Base-by-base conservation (phyloP, 1,284 basidiomycete genomes). In the Rhizoctonia solani region DNA sequence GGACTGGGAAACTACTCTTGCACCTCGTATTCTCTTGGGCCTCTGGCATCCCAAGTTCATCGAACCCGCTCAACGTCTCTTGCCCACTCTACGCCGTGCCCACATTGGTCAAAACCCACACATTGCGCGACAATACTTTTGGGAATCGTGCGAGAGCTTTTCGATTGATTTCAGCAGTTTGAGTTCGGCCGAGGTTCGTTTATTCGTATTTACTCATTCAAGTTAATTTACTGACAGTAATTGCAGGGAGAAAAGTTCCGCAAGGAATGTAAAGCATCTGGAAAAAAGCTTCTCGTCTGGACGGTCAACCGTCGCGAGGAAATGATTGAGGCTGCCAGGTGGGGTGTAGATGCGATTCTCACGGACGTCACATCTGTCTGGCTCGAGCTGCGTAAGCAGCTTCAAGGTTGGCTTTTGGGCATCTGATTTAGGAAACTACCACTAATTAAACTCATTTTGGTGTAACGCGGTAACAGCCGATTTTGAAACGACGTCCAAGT, bases 251-350 rank as follows among this genome's bases (percentile, higher is more conserved):
- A 74, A 72, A 86, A 83, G 71, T 98, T 98, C 78, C 81, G 89
- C 63, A 78, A 81, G 53, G 90, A 95, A 70, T 95, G 92, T 77
- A 87, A 87, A 75, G 79, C 75, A 16, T 87, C 85, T 0, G 90
- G 90, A 23, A 99, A 99, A 83, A 85, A 85, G 73, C 74, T 98
- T 52, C 89, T 95, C 85, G 93, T 95, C 11, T 99, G 97, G 97
- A 99, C 96, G 0, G 95, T 98, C 30, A 99, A 98, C 76, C 84
- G 89, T 53, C 86, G 87, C 9, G 86, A 87, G 69, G 89, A 96
- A 76, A 98, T 99, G 95, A 90, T 96, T 80, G 92, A 98, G 84
- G 93, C 93, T 69, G 89, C 90, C 19, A 82, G 93, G 71, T 98
- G 95, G 96, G 92, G 87, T 69, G 90, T 93, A 21, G 86, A 90